These are phyloP conservation scores for Vigna angularis DNA, from an alignment of 306 rosid genomes.

Conservation along the genomic window DNA sequence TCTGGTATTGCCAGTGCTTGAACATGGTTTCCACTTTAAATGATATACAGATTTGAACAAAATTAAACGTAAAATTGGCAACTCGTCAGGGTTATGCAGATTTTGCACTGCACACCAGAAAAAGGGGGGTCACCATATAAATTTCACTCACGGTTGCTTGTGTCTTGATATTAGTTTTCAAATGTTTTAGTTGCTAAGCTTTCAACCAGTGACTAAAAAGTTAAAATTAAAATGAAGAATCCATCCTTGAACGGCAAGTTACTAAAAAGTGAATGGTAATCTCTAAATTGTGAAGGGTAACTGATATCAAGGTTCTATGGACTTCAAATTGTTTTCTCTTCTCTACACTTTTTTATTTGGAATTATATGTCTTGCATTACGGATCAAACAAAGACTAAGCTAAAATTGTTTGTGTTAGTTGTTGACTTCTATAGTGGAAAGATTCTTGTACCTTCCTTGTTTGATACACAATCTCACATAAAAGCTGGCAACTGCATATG, in stretches of 20 bases:
- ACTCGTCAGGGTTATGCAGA: background rate
- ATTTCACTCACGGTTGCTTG: conserved; percentile 10
- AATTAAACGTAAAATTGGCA: background rate
- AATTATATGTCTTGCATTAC: conserved; percentile 27
- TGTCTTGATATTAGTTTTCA: conserved; percentile 3
- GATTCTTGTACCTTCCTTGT: background rate
- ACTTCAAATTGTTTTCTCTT: conserved; percentile 8
- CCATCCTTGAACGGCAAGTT: conserved; percentile 18
- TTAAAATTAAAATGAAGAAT: background rate
- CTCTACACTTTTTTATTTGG: background rate
- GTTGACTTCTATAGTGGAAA: conserved; percentile 4
- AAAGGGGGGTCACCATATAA: background rate
- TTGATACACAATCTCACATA: background rate
- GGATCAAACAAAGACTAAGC: background rate
- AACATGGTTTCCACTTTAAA: background rate
- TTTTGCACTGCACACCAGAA: background rate
- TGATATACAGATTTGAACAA: background rate
- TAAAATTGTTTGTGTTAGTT: background rate
- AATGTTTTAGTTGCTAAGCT: conserved; percentile 21
- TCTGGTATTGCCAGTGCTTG: background rate
- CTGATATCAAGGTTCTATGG: conserved; percentile 2
- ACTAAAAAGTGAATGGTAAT: background rate
- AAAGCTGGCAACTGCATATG: background rate
- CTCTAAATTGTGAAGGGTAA: conserved; percentile 24
- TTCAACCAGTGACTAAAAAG: background rate